These are phyloP conservation scores for Quercus tomentella DNA, from an alignment of 331 rosid genomes.

Conservation along the genomic window DNA sequence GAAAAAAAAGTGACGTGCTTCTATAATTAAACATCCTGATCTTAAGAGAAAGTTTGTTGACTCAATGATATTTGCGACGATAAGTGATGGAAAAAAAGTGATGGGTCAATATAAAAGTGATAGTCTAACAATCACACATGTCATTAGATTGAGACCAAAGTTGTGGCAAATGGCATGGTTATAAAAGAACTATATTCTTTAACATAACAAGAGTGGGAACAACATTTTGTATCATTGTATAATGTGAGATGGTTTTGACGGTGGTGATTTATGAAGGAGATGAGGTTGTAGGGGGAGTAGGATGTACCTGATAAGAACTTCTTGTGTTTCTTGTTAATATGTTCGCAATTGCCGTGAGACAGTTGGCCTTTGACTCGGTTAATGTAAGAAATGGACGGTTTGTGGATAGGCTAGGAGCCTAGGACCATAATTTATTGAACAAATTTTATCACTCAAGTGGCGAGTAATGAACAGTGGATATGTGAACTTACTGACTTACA, in stretches of 20 bases:
- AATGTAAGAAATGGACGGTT: not conserved
- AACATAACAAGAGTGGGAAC: not conserved
- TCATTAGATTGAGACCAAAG: too few species aligned
- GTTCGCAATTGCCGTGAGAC: not conserved
- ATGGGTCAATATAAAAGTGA: too few species aligned
- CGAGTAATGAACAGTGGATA: accelerated
- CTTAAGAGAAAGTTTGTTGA: too few species aligned
- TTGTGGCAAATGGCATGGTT: too few species aligned
- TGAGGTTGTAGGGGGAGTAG: not conserved
- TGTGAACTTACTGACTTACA: too few species aligned
- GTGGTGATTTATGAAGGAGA: not conserved
- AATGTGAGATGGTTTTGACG: not conserved
- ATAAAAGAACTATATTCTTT: not conserved
- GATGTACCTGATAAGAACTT: not conserved
- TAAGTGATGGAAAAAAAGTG: too few species aligned
- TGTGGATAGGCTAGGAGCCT: not conserved
- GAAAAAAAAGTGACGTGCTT: too few species aligned
- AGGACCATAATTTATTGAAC: too few species aligned
- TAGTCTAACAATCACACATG: too few species aligned
- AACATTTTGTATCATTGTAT: not conserved
- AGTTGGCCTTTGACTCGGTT: not conserved
- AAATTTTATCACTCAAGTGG: too few species aligned
- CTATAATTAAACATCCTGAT: too few species aligned
- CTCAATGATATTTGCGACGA: too few species aligned
- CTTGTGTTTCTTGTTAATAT: not conserved